Conservation (phyloP, 106 monocot genomes). For the Dendrobium nobile region DNA sequence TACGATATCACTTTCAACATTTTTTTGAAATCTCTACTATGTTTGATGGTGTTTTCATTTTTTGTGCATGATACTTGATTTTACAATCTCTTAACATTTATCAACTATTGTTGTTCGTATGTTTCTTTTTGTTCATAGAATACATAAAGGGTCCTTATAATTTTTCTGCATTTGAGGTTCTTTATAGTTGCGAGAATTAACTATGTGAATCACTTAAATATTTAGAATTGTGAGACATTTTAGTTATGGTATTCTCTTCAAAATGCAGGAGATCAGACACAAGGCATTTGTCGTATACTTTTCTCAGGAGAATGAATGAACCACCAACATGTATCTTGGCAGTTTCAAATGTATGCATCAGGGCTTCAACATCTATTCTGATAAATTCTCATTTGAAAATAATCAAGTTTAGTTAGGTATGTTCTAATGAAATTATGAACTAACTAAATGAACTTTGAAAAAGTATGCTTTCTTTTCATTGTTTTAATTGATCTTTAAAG, state of each 20-base stretch:
- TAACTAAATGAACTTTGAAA: neutral
- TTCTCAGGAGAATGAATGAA: constrained; percentile 1
- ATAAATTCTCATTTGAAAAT: constrained; percentile 9
- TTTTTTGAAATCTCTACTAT: neutral
- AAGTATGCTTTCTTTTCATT: neutral
- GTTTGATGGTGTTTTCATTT: neutral
- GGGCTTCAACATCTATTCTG: constrained; percentile 4
- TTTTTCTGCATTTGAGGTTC: neutral
- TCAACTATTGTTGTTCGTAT: neutral
- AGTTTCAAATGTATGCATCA: constrained; percentile 29
- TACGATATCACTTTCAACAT: neutral
- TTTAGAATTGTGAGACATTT: neutral
- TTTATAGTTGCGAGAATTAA: neutral
- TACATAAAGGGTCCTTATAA: neutral
- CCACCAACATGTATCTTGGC: constrained; percentile 8
- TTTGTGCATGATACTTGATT: neutral
- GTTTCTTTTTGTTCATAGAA: neutral
- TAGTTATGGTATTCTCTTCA: neutral
- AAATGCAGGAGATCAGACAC: constrained; percentile 18
- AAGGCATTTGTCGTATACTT: constrained; percentile 2
- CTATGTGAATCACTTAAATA: neutral
- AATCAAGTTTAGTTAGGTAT: constrained; percentile 4
- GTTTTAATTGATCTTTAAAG: neutral
- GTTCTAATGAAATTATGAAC: neutral
- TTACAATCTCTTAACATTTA: neutral